These are phyloP conservation scores for Hymenoscyphus albidus DNA, from an alignment of 2,329 filamentous ascomycete species.

Conservation along the genomic window DNA sequence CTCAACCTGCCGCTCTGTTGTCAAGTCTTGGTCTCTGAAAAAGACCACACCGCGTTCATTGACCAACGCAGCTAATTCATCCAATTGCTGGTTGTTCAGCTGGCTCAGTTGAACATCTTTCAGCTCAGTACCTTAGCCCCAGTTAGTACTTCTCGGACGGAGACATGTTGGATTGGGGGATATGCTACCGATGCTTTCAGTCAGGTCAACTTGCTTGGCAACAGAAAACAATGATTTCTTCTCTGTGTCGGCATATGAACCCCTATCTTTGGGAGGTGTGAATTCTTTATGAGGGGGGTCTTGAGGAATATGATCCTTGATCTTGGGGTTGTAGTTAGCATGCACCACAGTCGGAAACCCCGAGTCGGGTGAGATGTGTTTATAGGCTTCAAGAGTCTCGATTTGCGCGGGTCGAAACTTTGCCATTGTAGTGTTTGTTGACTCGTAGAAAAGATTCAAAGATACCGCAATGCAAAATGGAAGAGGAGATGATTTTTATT, in stretches of 20 bases:
- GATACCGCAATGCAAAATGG: neutral
- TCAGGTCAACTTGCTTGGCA: constrained; percentile 40
- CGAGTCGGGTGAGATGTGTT: constrained; percentile 27
- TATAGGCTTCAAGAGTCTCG: constrained; percentile 25
- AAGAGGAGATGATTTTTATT: too few relatives aligned
- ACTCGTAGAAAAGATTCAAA: neutral
- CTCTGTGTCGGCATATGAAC: constrained; percentile 42
- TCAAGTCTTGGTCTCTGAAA: constrained; percentile 46
- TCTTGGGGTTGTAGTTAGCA: constrained; percentile 24
- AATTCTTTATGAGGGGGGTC: constrained; percentile 22
- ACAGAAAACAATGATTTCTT: constrained; percentile 42
- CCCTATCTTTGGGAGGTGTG: constrained; percentile 36
- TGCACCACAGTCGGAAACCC: constrained; percentile 24
- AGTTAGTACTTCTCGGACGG: neutral
- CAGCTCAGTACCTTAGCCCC: constrained; percentile 28
- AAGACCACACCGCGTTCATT: constrained; percentile 49
- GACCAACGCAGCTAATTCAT: constrained; percentile 32
- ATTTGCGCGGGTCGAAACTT: constrained; percentile 20
- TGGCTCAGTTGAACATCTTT: constrained; percentile 27
- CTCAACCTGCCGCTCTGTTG: constrained; percentile 41
- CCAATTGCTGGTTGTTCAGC: constrained; percentile 26
- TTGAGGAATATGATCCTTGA: constrained; percentile 19
- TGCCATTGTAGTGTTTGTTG: constrained; percentile 12
- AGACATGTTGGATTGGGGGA: neutral
- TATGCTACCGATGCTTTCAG: constrained; percentile 39